Evolutionary conservation across 768 basidiomycete genomes (phyloP), one percentile per base, ranked within the genome.

Genomic region (Rhizopogon vulgaris): DNA sequence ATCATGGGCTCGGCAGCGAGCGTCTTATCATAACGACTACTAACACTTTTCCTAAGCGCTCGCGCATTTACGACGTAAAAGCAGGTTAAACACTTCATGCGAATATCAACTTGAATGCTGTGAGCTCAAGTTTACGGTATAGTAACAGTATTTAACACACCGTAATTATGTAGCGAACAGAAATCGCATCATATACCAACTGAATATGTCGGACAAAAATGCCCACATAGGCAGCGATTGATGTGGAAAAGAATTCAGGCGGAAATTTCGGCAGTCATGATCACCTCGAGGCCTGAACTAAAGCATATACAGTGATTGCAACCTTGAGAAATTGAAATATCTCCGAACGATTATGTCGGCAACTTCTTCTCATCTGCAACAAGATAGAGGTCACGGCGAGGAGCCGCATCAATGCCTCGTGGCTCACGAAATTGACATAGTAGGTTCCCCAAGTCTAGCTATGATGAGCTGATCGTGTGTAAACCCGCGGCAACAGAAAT

Each of bases 401-500:
- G 51, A 52, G 10, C 30, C 10, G 4, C 27, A 36, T 46, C 47
- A 46, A 30, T 39, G 30, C 55, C 52, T 56, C 55, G 24, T 54
- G 52, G 45, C 41, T 30, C 45, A 32, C 37, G 34, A 32, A 17
- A 53, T 22, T 38, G 24, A 49, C 40, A 5, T 41, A 37, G 49
- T 41, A 37, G 49, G 52, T 41, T 52, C 12, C 17, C 24, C 15
- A 25, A 30, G 46, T 28, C 53, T 37, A 38, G 41, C 49, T 41
- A 25, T 7, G 41, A 51, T 43, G 38, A n/a, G 25, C 40, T 54
- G 39, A 28, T 27, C 47, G 57, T 57, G 57, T 52, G 56, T 42
- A 54, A 64, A 64, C 52, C 64, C 58, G 64, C 64, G 62, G 61
- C 17, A 36, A 59, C 38, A 46, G 32, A 38, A n/a, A 47, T 59